phyloP scores from a whole-genome alignment of 768 basidiomycete species.

The Xerocomellus amylosporus region DNA sequence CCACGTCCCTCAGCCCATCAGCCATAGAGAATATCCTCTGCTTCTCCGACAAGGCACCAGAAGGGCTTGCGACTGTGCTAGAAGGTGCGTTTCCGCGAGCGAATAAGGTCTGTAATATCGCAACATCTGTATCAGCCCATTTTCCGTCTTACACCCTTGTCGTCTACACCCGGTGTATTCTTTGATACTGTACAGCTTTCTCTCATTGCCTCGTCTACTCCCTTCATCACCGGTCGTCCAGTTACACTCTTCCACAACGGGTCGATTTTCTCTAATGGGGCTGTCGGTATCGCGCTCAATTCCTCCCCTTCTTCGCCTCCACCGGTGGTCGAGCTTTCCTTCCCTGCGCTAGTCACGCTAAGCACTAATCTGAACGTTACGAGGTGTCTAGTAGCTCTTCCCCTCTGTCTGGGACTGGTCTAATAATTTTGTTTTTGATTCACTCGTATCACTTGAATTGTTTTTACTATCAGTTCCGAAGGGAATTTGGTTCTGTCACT shows the following conservation, averaged over 20 bases:
- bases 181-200: conserved; percentile 47
- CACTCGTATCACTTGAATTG: neutral
- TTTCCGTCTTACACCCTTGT: conserved; percentile 1
- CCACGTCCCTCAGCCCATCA: conserved; percentile 14
- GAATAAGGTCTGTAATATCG: conserved; percentile 43
- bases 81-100: conserved; percentile 40
- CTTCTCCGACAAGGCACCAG: conserved; percentile 55
- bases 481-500: conserved; percentile 70
- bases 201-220: conserved; percentile 69
- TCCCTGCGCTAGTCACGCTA: conserved; percentile 44
- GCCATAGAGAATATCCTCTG: conserved; percentile 40
- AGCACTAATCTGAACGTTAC: conserved; percentile 50
- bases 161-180: neutral
- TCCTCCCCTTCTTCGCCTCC: conserved; percentile 10
- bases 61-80: conserved; percentile 51
- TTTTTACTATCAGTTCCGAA: conserved; percentile 42
- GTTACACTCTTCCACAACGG: conserved; percentile 65
- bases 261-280: conserved; percentile 57
- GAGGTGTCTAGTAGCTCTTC: conserved; percentile 36
- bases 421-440: neutral
- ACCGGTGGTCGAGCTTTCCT: conserved; percentile 23
- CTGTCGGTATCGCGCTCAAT: conserved; percentile 61
- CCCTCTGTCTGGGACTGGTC: neutral
- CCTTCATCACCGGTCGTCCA: conserved; percentile 73
- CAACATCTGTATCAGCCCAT: neutral